These are phyloP conservation scores for Austroboletus festivus DNA, from an alignment of 768 basidiomycete species.

Conservation along the genomic window DNA sequence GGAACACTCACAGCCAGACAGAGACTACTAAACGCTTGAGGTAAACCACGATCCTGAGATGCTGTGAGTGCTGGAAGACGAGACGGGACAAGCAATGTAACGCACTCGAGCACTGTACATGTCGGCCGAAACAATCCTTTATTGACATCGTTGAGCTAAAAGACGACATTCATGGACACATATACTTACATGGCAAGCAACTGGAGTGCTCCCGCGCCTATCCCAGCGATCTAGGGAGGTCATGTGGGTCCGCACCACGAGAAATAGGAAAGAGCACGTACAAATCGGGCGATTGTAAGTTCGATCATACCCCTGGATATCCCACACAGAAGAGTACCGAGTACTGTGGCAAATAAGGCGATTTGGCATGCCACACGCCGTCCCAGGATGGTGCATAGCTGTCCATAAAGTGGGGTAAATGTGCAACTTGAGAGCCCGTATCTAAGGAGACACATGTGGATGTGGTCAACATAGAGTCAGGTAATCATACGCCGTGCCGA, in stretches of 20 bases:
- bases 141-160: background rate
- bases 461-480: background rate
- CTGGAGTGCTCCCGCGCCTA: conserved; percentile 12
- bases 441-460: background rate
- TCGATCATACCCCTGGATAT: conserved; percentile 8
- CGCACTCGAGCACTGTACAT: conserved; percentile 11
- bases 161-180: background rate
- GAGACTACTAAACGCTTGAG: conserved; percentile 44
- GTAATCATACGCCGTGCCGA: conserved; percentile 24
- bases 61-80: background rate
- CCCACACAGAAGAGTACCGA: conserved; percentile 16
- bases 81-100: background rate
- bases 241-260: background rate
- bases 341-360: conserved; percentile 3
- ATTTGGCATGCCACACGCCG: conserved; percentile 12
- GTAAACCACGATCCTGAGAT: conserved; percentile 3
- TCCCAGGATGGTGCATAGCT: conserved; percentile 16
- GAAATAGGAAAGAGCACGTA: background rate
- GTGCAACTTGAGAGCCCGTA: conserved; percentile 17
- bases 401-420: conserved; percentile 19
- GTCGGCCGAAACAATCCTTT: conserved; percentile 12
- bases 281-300: conserved; percentile 14
- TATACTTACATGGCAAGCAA: conserved; percentile 9
- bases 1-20: conserved; percentile 5
- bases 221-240: conserved; percentile 8